Conservation (phyloP, 139 green algal genomes). For the Chlorella sp. region DNA sequence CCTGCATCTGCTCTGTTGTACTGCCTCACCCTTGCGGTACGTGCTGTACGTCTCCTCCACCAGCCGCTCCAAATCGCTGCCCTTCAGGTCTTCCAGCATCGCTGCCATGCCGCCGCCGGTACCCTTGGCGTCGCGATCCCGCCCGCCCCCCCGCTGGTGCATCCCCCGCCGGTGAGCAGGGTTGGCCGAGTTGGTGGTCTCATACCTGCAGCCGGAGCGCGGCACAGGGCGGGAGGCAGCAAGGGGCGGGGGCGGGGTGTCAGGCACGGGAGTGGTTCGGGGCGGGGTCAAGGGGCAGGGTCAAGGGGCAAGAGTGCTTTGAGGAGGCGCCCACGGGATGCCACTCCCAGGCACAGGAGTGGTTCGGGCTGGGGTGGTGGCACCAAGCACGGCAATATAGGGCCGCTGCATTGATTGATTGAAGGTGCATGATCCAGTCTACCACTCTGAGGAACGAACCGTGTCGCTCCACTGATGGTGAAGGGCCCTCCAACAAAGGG, state of each 20-base stretch:
- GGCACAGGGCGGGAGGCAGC: neutral
- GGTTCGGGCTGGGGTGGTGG: no score
- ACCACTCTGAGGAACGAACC: no score
- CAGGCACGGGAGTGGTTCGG: neutral
- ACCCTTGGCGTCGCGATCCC: neutral
- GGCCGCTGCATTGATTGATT: no score
- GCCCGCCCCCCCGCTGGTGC: neutral
- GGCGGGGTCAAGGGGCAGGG: neutral
- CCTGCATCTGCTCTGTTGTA: no score
- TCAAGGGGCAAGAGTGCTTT: no score
- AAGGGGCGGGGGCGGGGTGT: neutral
- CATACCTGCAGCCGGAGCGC: neutral
- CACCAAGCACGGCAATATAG: no score
- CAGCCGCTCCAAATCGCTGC: conserved; percentile 19
- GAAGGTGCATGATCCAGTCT: no score
- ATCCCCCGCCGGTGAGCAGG: neutral
- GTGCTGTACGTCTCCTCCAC: conserved; percentile 3
- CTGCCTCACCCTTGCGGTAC: conserved; percentile 2
- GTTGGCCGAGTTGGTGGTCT: neutral
- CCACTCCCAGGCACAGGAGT: no score
- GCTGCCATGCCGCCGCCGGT: neutral
- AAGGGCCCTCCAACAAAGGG: no score
- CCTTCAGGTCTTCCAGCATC: neutral
- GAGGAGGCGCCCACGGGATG: no score
- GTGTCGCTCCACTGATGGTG: no score